Evolutionary conservation across 345 rosid species (phyloP), one percentile per base, ranked within the genome.

Genomic region (Eucalyptus erythrocorys): DNA sequence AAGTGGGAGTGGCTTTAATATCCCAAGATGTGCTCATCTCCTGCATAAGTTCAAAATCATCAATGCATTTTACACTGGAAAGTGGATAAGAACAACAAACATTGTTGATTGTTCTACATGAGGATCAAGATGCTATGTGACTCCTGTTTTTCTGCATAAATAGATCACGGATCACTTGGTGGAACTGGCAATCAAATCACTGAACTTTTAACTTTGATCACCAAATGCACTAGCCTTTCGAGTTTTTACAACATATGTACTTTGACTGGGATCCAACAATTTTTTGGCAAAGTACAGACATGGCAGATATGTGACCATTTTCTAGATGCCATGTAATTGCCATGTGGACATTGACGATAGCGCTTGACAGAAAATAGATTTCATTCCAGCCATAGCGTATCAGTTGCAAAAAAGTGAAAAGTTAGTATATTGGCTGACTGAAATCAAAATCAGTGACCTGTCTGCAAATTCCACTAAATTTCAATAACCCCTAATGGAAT

Each of bases 21-120:
- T 95, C 98, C 97, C 96, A 96, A 30, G 96, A 91, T 30, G 95
- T 91, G 93, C 99, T 97, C 89, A 96, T 91, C 34, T 96, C 99
- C 99, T 97, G 95, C 91, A 91, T 59, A 49, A 26, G 87, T 85
- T 51, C 19, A 42, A 13, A 64, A 55, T 48, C 42, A 40, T 40
- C 47, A 40, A 40, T 21, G 84, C 59, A 59, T 53, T 86, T 51
- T 43, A 48, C 45, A 37, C 47, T 13, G 84, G 82, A 76, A 37
- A 40, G 47, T 64, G 76, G 37, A 64, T 27, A 76, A 40, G 30
- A 40, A 40, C 30, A 22, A 76, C 27, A 40, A 40, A 76, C 47
- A 10, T 76, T 6, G 27, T 40, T 3, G 30, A 76, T 76, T 40
- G 82, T 37, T 40, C 82, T 40, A 76, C 40, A 76, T 76, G 84